A percentile compares a stretch with the other conserved stretches of the same genome.
phyloP scores from a whole-genome alignment of 2,329 filamentous ascomycete genomes.

The Scedosporium boydii region DNA sequence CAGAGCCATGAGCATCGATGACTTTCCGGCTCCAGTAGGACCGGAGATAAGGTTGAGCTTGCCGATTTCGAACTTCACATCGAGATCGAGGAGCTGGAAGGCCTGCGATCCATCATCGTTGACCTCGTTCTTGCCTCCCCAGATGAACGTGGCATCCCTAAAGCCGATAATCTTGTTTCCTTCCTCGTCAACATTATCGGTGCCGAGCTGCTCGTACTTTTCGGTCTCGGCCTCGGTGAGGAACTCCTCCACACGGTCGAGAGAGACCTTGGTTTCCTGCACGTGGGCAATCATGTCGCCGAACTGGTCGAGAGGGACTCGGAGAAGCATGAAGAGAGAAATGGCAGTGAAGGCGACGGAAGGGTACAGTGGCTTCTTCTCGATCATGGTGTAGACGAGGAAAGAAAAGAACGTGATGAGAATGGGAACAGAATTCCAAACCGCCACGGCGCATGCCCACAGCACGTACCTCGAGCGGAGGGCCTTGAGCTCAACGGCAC shows the following conservation, averaged over 20 bases:
- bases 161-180: conserved; percentile 75
- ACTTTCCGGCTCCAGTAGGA: conserved; percentile 91
- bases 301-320: conserved; percentile 87
- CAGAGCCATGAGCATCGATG: conserved; percentile 88
- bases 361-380: conserved; percentile 80
- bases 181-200: conserved; percentile 57
- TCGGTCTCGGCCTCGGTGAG: conserved; percentile 89
- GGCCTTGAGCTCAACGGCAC: conserved; percentile 65
- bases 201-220: conserved; percentile 78
- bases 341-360: conserved; percentile 94
- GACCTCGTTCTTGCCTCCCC: conserved; percentile 63
- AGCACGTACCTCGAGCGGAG: conserved; percentile 77
- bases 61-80: conserved; percentile 75
- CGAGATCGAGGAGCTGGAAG: conserved; percentile 74
- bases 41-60: conserved; percentile 89
- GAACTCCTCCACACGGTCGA: conserved; percentile 94
- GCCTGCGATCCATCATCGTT: conserved; percentile 58
- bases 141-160: conserved; percentile 74
- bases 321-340: conserved; percentile 87
- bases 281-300: conserved; percentile 99
- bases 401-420: conserved; percentile 96
- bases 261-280: conserved; percentile 91
- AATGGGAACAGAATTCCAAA: conserved; percentile 94
- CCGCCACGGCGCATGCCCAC: conserved; percentile 83
- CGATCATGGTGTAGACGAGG: conserved; percentile 81